Percentiles rank a stretch among this genome's conserved stretches.
Evolutionary conservation across 371 early-diverging fungal species (phyloP).

Genomic region (Syncephalis plumigaleata): DNA sequence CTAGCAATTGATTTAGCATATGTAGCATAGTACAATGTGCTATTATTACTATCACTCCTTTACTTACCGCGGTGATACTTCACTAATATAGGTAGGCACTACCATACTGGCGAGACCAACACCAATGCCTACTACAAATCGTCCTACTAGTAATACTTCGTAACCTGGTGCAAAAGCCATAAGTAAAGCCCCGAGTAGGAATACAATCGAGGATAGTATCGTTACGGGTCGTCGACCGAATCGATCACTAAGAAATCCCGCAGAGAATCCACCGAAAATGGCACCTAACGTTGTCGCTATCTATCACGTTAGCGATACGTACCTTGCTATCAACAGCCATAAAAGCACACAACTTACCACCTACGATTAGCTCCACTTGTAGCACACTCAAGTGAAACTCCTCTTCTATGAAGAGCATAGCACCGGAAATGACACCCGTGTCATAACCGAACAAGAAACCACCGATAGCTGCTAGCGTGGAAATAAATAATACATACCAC

Average conservation of each 20-base stretch:
- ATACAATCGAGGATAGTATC: slow-evolving; percentile 37
- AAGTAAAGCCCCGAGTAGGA: slow-evolving; percentile 44
- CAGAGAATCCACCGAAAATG: slow-evolving; percentile 37
- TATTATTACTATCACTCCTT: too few relatives aligned
- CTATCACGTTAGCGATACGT: too few relatives aligned
- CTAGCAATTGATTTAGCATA: slow-evolving; percentile 10
- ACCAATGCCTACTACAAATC: slow-evolving; percentile 61
- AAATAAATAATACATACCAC: slow-evolving; percentile 17
- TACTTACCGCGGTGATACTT: slow-evolving; percentile 36
- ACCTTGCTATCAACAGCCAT: too few relatives aligned
- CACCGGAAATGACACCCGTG: slow-evolving; percentile 44
- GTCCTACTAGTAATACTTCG: slow-evolving; percentile 38
- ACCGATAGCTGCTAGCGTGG: slow-evolving; percentile 33
- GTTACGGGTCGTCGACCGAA: slow-evolving; percentile 37
- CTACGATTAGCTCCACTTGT: slow-evolving; percentile 32
- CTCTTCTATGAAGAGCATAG: slow-evolving; percentile 26
- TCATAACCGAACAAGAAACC: slow-evolving; percentile 54
- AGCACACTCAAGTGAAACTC: slow-evolving; percentile 33
- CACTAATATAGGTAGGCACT: slow-evolving; percentile 73
- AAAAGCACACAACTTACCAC: too few relatives aligned
- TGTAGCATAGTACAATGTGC: slow-evolving; percentile 6
- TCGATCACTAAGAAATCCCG: slow-evolving; percentile 18
- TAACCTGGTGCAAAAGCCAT: slow-evolving; percentile 32
- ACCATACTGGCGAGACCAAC: slow-evolving; percentile 69
- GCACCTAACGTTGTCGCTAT: slow-evolving; percentile 40